These are phyloP conservation scores for Phytopythium chamaehyphon DNA, from an alignment of 352 stramenopile genomes.

Conservation along the genomic window DNA sequence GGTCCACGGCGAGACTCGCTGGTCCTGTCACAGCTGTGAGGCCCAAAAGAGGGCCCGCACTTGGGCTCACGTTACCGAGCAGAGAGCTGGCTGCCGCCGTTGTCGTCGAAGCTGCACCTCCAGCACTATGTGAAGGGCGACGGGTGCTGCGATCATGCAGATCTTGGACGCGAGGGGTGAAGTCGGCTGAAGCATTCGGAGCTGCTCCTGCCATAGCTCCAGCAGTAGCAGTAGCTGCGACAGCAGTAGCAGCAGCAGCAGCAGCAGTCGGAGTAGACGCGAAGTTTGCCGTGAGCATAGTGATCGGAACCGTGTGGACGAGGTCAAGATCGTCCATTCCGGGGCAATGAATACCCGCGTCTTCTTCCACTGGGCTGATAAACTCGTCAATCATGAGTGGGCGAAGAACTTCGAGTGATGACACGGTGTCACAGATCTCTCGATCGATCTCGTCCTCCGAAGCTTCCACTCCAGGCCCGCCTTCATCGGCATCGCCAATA, in stretches of 20 bases:
- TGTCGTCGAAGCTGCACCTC: background rate
- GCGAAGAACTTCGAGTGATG: conserved; percentile 29
- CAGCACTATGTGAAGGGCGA: conserved; percentile 16
- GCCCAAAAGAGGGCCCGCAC: conserved; percentile 37
- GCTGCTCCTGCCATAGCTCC: background rate
- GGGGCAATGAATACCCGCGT: conserved; percentile 34
- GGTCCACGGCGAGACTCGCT: conserved; percentile 5
- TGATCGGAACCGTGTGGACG: conserved; percentile 24
- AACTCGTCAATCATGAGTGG: conserved; percentile 47
- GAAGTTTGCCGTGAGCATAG: conserved; percentile 11
- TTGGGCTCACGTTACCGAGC: conserved; percentile 10
- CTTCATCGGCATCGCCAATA: conserved; percentile 16
- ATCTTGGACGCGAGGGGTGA: conserved; percentile 33
- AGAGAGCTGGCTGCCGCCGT: background rate
- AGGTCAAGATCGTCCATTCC: conserved; percentile 43
- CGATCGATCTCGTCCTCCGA: conserved; percentile 40
- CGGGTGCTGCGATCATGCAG: conserved; percentile 23
- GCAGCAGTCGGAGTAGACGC: conserved; percentile 10
- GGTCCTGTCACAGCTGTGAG: conserved; percentile 28
- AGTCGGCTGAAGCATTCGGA: conserved; percentile 9
- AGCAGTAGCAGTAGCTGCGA: conserved; percentile 11
- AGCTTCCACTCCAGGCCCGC: conserved; percentile 23
- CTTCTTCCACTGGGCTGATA: conserved; percentile 40
- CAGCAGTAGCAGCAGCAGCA: background rate
- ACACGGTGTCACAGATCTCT: conserved; percentile 45